These are phyloP conservation scores for Fusarium decemcellulare DNA, from an alignment of 2,329 filamentous ascomycete genomes.

Conservation along the genomic window DNA sequence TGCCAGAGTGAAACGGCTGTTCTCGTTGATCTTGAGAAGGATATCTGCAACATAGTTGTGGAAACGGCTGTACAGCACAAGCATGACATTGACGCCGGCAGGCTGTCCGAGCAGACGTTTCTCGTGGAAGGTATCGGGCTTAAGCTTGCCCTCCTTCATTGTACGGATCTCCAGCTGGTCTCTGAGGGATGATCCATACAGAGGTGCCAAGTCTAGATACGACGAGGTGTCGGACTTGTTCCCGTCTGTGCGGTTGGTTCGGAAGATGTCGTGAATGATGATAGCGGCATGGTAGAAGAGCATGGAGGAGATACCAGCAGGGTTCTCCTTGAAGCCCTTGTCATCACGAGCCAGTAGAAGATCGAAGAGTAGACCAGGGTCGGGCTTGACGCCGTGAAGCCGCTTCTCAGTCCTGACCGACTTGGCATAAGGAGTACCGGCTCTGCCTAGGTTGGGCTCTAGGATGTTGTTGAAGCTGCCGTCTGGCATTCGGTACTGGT, in stretches of 20 bases:
- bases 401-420: conserved; percentile 71
- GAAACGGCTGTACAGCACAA: conserved; percentile 79
- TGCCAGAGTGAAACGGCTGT: conserved; percentile 65
- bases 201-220: conserved; percentile 80
- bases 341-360: conserved; percentile 72
- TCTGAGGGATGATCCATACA: conserved; percentile 77
- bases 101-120: conserved; percentile 76
- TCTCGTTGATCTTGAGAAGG: conserved; percentile 76
- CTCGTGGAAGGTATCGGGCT: conserved; percentile 79
- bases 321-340: conserved; percentile 70
- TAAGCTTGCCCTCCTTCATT: conserved; percentile 76
- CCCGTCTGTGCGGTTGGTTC: conserved; percentile 69
- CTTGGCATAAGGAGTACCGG: conserved; percentile 77
- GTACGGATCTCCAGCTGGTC: conserved; percentile 76
- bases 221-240: conserved; percentile 78
- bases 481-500: conserved; percentile 56
- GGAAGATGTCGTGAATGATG: conserved; percentile 56
- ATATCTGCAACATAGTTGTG: conserved; percentile 78
- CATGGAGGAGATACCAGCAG: conserved; percentile 80
- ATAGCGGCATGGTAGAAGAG: conserved; percentile 83
- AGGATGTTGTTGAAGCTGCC: conserved; percentile 69
- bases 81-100: conserved; percentile 75
- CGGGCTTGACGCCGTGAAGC: conserved; percentile 72
- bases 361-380: conserved; percentile 78
- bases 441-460: conserved; percentile 74